A percentile compares a stretch with the other conserved stretches of the same genome.
phyloP scores from a whole-genome alignment of 257 asterid genomes.

The Solanum lycopersicoides region DNA sequence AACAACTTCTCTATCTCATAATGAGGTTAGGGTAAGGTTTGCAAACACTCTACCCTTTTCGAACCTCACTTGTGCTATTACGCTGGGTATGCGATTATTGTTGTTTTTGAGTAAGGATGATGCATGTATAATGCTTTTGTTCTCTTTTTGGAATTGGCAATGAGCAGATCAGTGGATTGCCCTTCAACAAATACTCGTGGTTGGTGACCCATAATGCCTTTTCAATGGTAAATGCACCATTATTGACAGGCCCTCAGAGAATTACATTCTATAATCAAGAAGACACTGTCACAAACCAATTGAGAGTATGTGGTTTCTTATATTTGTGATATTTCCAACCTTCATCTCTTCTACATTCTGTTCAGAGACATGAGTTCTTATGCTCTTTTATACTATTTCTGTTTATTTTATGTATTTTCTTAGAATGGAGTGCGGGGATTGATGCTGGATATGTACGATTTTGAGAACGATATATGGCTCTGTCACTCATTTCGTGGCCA shows the following conservation, averaged over 20 bases:
- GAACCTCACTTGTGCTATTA: not conserved
- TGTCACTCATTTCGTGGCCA: constrained; percentile 93
- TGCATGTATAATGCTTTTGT: not conserved
- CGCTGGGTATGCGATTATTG: not conserved
- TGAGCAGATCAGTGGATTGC: constrained; percentile 62
- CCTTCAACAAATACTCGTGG: constrained; percentile 96
- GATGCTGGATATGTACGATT: constrained; percentile 99
- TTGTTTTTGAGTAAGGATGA: not conserved
- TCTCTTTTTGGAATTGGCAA: not conserved
- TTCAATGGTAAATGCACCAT: constrained; percentile 84
- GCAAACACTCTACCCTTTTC: not conserved
- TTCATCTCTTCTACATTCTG: not conserved
- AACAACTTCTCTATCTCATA: not conserved
- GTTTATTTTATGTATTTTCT: constrained; percentile 2
- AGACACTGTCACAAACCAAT: constrained; percentile 84
- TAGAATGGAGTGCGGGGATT: constrained; percentile 98
- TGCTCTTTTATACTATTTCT: not conserved
- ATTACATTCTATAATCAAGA: constrained; percentile 92
- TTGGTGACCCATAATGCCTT: constrained; percentile 89
- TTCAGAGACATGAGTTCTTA: not conserved
- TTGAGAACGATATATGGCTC: constrained; percentile 92
- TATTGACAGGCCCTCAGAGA: constrained; percentile 64
- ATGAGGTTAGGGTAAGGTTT: not conserved
- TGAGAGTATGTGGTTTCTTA: constrained; percentile 41
- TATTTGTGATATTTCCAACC: not conserved